Evolutionary conservation across 495 filamentous ascomycete species (phyloP).

Genomic region (Margaritispora aquatica): DNA sequence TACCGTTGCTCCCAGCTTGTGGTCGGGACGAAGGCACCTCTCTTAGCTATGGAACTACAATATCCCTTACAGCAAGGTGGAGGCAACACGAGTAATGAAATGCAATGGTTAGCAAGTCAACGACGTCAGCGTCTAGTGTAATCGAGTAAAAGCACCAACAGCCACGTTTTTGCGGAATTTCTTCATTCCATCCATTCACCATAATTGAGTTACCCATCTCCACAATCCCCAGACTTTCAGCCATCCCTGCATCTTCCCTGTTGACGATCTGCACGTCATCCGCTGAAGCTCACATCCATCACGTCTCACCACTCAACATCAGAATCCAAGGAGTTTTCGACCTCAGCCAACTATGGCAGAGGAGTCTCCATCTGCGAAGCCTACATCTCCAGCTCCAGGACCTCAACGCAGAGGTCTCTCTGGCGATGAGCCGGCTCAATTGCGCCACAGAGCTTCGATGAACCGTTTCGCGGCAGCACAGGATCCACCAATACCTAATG

Average conservation of each 20-base stretch:
- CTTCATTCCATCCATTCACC: too few species aligned
- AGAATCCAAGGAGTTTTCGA: not conserved
- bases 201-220: not conserved
- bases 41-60: too few species aligned
- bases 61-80: too few species aligned
- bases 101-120: too few species aligned
- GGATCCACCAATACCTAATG: not conserved
- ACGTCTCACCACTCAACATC: not conserved
- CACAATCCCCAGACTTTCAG: not conserved
- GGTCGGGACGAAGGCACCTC: too few species aligned
- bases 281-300: not conserved
- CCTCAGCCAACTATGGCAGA: not conserved
- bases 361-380: not conserved
- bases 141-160: too few species aligned
- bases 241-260: not conserved
- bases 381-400: not conserved
- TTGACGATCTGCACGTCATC: not conserved
- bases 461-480: conserved; percentile 5
- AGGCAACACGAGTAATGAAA: too few species aligned
- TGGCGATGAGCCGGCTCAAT: conserved; percentile 15
- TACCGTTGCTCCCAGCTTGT: too few species aligned
- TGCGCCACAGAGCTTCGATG: conserved; percentile 6
- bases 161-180: too few species aligned
- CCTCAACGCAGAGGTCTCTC: conserved; percentile 13
- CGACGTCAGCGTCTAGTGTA: too few species aligned